These are phyloP conservation scores for Citrus reticulata DNA, from an alignment of 345 rosid genomes.

Conservation along the genomic window DNA sequence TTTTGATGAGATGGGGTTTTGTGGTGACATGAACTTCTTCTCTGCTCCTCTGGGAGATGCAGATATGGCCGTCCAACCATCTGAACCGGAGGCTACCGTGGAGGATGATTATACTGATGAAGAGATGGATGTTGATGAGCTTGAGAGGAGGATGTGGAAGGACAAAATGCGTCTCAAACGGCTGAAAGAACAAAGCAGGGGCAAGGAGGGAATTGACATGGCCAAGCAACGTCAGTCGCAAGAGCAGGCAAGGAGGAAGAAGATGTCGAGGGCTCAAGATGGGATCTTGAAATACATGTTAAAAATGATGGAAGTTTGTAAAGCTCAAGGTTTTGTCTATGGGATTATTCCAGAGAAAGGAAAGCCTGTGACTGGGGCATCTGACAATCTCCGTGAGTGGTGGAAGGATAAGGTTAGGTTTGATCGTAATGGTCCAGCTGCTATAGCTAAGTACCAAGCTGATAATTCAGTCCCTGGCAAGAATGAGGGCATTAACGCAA, in stretches of 20 bases:
- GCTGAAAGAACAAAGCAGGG: conserved; percentile 65
- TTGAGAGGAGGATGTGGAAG: conserved; percentile 84
- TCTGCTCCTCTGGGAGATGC: conserved; percentile 39
- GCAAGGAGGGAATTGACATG: conserved; percentile 44
- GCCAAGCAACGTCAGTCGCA: conserved; percentile 71
- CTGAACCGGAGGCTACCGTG: conserved; percentile 49
- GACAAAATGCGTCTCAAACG: conserved; percentile 63
- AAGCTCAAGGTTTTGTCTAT: conserved; percentile 91
- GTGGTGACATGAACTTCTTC: conserved; percentile 78
- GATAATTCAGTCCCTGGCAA: conserved; percentile 54
- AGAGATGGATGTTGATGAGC: conserved; percentile 71
- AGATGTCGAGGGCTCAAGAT: conserved; percentile 81
- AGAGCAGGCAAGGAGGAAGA: conserved; percentile 70
- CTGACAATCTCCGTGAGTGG: conserved; percentile 94
- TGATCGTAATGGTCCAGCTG: conserved; percentile 91
- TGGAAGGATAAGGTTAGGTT: conserved; percentile 97
- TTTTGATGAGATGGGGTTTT: conserved; percentile 79
- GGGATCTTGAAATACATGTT: conserved; percentile 86
- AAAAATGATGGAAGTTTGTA: conserved; percentile 79
- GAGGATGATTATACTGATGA: conserved; percentile 65
- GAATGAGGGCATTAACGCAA: conserved; percentile 40
- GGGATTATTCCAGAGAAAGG: conserved; percentile 90
- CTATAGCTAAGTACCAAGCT: conserved; percentile 67
- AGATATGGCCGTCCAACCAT: conserved; percentile 34
- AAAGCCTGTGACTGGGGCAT: conserved; percentile 80